Base-by-base conservation (phyloP, 1,139 yeast genomes). In the Blastobotrys illinoisensis region DNA sequence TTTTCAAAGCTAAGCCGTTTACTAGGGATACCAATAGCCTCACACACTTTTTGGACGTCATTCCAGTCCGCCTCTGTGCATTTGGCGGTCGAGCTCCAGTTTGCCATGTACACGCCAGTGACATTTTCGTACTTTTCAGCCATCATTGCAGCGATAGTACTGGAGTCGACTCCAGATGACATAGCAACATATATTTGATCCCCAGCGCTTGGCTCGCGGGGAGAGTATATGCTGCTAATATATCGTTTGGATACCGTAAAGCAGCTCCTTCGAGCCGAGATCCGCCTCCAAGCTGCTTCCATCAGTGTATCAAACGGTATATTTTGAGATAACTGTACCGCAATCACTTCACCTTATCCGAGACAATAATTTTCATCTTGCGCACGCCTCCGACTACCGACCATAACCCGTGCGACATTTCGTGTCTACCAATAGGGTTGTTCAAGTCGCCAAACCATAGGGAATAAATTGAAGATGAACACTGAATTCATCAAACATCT, bases 161-260 rank as follows among this genome's bases (percentile, higher is more conserved):
- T 86, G 0, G 98, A 90, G 69, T 93, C 99, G 0, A 93, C 98
- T 0, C 99, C 99, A 0, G 96, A 87, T 1, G 97, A 89, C 97
- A 93, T 89, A 20, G 98, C 97, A 1, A 93, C 81, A 40, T 87
- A 74, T 20, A 93, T 79, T 52, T 77, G 80, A 64, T 56, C 58
- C 13, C 36, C 52, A 20, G 21, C 13, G 32, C 14, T 40, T 11
- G 50, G 50, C 6, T n/a, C 19, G 4, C 32, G 49, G 2, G 47
- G 28, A 4, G 23, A 23, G 28, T 45, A 45, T 11, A 9, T 3
- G 16, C 32, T 13, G 28, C 32, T 21, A 16, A 45, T 7, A 9
- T 18, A 21, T 45, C 47, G 23, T 13, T 21, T 45, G 4, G 24
- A 23, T 5, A 19, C 16, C 40, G 13, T 11, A 32, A n/a, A 11